These are phyloP conservation scores for Nemania abortiva DNA, from an alignment of 2,329 filamentous ascomycete species.

Conservation along the genomic window DNA sequence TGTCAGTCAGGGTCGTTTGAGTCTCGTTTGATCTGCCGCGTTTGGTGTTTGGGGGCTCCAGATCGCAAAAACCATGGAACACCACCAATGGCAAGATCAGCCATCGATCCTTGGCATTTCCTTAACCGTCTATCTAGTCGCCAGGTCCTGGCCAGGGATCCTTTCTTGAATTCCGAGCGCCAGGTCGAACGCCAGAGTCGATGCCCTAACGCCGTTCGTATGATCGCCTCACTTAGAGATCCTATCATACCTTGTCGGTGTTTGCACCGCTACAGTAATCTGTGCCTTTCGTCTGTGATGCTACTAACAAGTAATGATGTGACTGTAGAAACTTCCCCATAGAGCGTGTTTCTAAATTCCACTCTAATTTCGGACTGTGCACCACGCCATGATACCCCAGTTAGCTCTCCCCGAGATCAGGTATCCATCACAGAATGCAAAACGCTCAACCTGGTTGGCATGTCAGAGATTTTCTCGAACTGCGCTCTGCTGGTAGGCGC, in stretches of 20 bases:
- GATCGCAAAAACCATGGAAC: slow-evolving; percentile 11
- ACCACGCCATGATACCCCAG: slow-evolving; percentile 3
- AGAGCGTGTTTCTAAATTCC: slow-evolving; percentile 21
- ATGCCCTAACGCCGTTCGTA: slow-evolving; percentile 38
- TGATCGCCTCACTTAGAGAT: slow-evolving; percentile 44
- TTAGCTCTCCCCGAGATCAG: not conserved
- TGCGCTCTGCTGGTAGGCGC: slow-evolving; percentile 22
- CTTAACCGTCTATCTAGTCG: not conserved
- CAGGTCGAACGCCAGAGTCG: slow-evolving; percentile 38
- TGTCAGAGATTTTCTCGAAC: slow-evolving; percentile 31
- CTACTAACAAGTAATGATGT: slow-evolving; percentile 24
- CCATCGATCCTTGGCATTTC: slow-evolving; percentile 5
- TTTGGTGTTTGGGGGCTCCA: slow-evolving; percentile 34
- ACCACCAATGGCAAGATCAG: slow-evolving; percentile 16
- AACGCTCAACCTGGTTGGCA: slow-evolving; percentile 17
- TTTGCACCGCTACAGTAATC: slow-evolving; percentile 21
- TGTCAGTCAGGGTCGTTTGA: slow-evolving; percentile 27
- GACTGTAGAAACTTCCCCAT: slow-evolving; percentile 23
- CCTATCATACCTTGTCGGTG: slow-evolving; percentile 39
- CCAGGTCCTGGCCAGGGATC: slow-evolving; percentile 20
- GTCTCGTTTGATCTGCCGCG: slow-evolving; percentile 40
- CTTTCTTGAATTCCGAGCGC: slow-evolving; percentile 33
- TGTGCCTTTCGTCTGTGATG: slow-evolving; percentile 3
- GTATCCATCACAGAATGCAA: slow-evolving; percentile 11
- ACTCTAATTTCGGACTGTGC: slow-evolving; percentile 4